phyloP scores from a whole-genome alignment of 2,329 filamentous ascomycete species.

The Orbilia ellipsospora region DNA sequence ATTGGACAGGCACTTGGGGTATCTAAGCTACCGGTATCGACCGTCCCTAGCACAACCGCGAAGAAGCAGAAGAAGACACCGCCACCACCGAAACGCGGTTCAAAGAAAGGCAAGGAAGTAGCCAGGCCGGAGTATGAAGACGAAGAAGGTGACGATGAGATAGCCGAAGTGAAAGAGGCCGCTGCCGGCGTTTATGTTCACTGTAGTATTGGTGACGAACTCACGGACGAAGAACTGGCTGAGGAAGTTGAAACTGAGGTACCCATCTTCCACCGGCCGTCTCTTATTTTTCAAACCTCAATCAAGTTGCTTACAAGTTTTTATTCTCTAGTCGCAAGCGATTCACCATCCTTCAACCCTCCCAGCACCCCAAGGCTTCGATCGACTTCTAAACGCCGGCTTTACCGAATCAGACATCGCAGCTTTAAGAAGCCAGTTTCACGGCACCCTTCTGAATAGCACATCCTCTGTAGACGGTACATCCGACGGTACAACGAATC shows the following conservation, averaged over 20 bases:
- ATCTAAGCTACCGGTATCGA: constrained; percentile 68
- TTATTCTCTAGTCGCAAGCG: constrained; percentile 37
- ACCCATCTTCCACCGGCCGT: background rate
- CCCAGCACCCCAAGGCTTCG: constrained; percentile 80
- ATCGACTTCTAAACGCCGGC: constrained; percentile 81
- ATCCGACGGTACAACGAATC: constrained; percentile 61
- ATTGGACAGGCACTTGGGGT: constrained; percentile 76
- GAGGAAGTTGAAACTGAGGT: constrained; percentile 69
- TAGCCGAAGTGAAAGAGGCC: constrained; percentile 64
- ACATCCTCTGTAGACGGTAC: constrained; percentile 81
- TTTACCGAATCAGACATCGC: constrained; percentile 87
- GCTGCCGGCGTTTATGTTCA: constrained; percentile 78
- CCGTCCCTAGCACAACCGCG: constrained; percentile 29
- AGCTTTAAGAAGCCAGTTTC: constrained; percentile 86
- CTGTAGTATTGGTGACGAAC: constrained; percentile 84
- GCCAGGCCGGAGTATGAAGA: constrained; percentile 73
- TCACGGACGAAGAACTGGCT: constrained; percentile 76
- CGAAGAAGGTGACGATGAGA: constrained; percentile 62
- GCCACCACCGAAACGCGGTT: constrained; percentile 32
- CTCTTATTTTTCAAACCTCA: background rate
- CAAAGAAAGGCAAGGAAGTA: constrained; percentile 58
- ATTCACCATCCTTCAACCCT: constrained; percentile 64
- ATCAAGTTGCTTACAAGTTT: background rate
- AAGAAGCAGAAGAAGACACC: constrained; percentile 56
- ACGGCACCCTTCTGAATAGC: constrained; percentile 76